Base-by-base conservation (phyloP, 257 asterid genomes). In the Cordia subcordata region DNA sequence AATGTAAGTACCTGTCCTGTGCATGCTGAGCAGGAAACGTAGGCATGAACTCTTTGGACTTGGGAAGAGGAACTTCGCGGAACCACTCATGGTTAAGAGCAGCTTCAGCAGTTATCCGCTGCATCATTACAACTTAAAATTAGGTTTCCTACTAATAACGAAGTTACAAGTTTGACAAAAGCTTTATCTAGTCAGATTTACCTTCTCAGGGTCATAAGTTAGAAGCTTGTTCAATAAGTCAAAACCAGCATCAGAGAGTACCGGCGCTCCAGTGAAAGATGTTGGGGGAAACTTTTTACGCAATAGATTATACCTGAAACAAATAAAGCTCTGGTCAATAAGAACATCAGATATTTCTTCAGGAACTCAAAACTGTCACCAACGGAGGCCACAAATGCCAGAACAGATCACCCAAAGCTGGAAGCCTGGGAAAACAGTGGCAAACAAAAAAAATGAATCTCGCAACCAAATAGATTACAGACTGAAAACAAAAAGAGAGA, bases 1-100 rank as follows among this genome's bases (percentile, higher is more conserved):
- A 47, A 11, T 11, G n/a, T 16, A 0, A 63, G 44, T 68, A 90
- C 97, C 94, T 90, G 75, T 90, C 97, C 62, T 86, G 95, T 5
- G 86, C 94, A 79, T 84, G 85, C 69, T 86, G 96, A 40, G 96
- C 94, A 53, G 96, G 96, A 73, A 86, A 90, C 49, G 97, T 90
- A 58, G 97, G 97, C 97, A 89, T 89, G 66, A 89, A 81, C 74
- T 86, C 94, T 81, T 84, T 89, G 0, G 94, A 84, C 68, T 86
- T 86, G 15, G 97, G 94, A 47, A 82, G 94, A 20, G 97, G 97
- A 61, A 86, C 97, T 79, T 86, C 97, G 39, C 63, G 72, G 71
- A 89, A 89, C 95, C 97, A 89, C 49, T 78, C 79, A 64, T 89
- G 97, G 61, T 76, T 78, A 13, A 89, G 89, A 50, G 97, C 97